Evolutionary conservation across 805 yeast species (phyloP).

Genomic region (Blastobotrys terrestris): DNA sequence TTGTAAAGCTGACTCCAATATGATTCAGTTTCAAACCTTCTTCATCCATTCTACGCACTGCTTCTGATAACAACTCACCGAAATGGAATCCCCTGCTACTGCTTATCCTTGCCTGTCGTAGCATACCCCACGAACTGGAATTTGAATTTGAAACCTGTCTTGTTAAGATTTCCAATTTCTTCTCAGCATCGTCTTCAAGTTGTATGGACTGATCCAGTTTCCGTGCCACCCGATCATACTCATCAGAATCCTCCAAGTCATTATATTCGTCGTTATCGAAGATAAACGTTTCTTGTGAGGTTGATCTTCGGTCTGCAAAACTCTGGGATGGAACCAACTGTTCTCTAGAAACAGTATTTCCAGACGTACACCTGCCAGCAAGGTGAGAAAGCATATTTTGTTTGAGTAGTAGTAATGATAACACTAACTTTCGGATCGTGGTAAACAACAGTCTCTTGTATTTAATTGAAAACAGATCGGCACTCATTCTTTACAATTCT

Average conservation of each 20-base stretch:
- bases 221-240: background rate
- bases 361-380: background rate
- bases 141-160: background rate
- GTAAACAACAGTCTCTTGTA: background rate
- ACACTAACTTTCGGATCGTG: background rate
- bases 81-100: background rate
- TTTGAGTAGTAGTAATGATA: background rate
- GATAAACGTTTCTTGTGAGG: background rate
- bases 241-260: background rate
- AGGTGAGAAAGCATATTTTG: background rate
- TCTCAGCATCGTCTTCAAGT: background rate
- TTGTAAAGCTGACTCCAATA: conserved; percentile 33
- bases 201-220: background rate
- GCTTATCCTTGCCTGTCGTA: no score
- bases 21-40: conserved; percentile 34
- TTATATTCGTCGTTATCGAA: background rate
- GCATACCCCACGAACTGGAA: background rate
- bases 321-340: background rate
- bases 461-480: background rate
- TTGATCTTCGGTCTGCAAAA: background rate
- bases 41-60: conserved; percentile 16
- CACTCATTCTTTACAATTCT: background rate
- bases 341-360: background rate
- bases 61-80: conserved; percentile 16
- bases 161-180: background rate